phyloP scores from a whole-genome alignment of 768 basidiomycete species.

The Neoboletus subvelutipes region DNA sequence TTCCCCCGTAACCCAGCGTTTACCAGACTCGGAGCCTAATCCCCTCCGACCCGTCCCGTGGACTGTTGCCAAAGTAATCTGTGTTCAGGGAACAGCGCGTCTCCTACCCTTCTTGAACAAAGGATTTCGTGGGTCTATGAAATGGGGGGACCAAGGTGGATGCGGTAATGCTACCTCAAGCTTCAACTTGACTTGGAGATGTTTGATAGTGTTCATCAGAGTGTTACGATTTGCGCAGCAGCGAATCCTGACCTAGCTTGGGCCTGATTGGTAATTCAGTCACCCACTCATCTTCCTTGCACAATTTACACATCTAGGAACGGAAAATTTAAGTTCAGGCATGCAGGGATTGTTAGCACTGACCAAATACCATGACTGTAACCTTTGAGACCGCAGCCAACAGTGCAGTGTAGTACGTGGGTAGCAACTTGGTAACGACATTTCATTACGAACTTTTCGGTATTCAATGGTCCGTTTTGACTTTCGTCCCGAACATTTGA shows the following conservation, averaged over 20 bases:
- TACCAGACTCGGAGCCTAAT: too few species aligned
- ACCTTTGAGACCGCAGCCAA: background rate
- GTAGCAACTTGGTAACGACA: background rate
- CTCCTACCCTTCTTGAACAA: background rate
- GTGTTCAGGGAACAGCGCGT: background rate
- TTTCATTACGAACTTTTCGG: background rate
- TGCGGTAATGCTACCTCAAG: background rate
- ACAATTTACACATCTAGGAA: background rate
- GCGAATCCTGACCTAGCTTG: background rate
- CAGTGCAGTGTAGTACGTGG: background rate
- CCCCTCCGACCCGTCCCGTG: too few species aligned
- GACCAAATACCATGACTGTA: background rate
- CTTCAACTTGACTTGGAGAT: background rate
- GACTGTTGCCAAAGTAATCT: too few species aligned
- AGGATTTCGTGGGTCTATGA: background rate
- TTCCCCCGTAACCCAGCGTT: too few species aligned
- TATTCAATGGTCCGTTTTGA: background rate
- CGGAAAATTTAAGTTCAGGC: background rate
- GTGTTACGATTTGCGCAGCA: background rate
- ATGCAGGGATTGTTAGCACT: background rate
- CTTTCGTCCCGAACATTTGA: too few species aligned
- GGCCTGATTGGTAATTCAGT: too few species aligned
- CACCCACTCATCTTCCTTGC: background rate
- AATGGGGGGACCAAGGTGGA: background rate
- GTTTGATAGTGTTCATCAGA: background rate